A percentile compares a stretch with the other conserved stretches of the same genome.
phyloP scores from a whole-genome alignment of 2,329 filamentous ascomycete genomes.

The Penicillium sp. region DNA sequence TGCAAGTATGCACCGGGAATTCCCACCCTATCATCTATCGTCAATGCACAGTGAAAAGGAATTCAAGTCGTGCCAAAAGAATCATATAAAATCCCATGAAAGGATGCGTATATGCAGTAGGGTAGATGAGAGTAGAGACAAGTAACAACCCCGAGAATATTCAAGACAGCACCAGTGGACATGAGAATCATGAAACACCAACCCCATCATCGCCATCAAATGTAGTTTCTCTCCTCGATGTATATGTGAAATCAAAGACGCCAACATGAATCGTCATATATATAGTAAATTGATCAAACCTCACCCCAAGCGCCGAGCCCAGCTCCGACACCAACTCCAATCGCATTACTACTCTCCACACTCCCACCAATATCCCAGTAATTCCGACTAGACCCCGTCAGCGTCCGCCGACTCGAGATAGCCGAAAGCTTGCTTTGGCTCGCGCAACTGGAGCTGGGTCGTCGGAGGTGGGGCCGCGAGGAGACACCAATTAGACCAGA shows the following conservation, averaged over 20 bases:
- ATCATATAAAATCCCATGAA: neutral
- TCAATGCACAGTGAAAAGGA: no score
- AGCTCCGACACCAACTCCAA: constrained; percentile 63
- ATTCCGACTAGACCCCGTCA: constrained; percentile 66
- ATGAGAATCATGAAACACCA: neutral
- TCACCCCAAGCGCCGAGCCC: constrained; percentile 78
- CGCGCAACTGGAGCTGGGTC: constrained; percentile 65
- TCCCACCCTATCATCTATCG: no score
- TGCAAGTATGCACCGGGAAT: no score
- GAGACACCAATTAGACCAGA: constrained; percentile 26
- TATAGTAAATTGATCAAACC: constrained; percentile 43
- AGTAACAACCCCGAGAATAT: neutral
- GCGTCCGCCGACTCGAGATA: constrained; percentile 57
- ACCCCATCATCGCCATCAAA: neutral
- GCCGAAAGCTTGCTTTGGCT: constrained; percentile 77
- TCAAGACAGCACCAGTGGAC: neutral
- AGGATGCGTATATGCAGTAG: neutral
- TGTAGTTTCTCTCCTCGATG: neutral
- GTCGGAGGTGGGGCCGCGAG: constrained; percentile 45
- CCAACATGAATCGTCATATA: neutral
- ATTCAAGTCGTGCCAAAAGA: no score
- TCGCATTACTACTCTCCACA: constrained; percentile 68
- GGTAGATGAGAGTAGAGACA: neutral
- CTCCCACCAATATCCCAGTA: constrained; percentile 90
- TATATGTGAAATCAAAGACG: neutral